Evolutionary conservation across 495 filamentous ascomycete species (phyloP), one percentile per base, ranked within the genome.

Genomic region (Trichoderma gamsii): DNA sequence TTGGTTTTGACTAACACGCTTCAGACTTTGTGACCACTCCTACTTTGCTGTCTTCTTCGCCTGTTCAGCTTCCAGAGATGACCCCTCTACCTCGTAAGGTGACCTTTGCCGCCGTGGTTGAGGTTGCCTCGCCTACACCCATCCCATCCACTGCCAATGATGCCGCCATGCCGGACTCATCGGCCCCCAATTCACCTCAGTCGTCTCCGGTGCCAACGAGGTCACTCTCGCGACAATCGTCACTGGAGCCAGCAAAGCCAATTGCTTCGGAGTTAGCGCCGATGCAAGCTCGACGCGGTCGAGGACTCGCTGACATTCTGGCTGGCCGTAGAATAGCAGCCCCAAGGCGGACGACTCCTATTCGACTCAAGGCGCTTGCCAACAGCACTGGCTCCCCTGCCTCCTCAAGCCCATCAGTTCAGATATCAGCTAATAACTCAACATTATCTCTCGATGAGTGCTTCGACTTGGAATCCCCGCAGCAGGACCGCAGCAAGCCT

Each of bases 81-180:
- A 97, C 93, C 25, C 95, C 95, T 15, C 78, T 98, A 49, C 95
- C 93, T 15, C 94, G 97, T 77, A 99, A 97, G 80, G 83, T 85
- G 27, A 83, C 91, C 12, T 92, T 88, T 72, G 76, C 79, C 44
- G 79, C 81, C 6, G 82, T 89, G 69, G 77, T 91, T 32, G 86
- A 89, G 68, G 76, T 90, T 29, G 79, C 83, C 41, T 92, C 90
- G 0, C 90, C 92, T 3, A 88, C 86, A 1, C 87, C 89, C 0
- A 79, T 82, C 38, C 76, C 76, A 43, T 79, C 25, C 38, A 52
- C 69, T 4, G 64, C 44, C 18, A 72, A 72, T 13, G 79, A 79
- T 64, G 81, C 83, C 8, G 75, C 77, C 27, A 75, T 79, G 71
- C 72, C 85, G 71, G 84, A 87, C 52, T 85, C 83, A 25, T 83